Conservation (phyloP, 495 filamentous ascomycete species). For the Bacidia gigantensis region DNA sequence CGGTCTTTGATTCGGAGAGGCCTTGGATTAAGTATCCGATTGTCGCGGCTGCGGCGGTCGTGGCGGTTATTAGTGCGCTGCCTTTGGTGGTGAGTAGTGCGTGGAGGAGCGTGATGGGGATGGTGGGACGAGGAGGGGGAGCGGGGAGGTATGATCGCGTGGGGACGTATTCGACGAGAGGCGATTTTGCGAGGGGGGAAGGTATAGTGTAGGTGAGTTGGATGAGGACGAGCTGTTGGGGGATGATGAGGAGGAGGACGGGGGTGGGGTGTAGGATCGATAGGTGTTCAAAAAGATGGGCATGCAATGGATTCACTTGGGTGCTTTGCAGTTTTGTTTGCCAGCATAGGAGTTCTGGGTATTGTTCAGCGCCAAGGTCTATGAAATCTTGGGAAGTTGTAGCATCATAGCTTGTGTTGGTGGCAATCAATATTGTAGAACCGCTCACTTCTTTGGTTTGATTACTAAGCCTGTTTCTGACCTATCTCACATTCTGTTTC, state of each 20-base stretch:
- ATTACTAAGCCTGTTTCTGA: too few species aligned
- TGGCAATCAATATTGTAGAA: too few species aligned
- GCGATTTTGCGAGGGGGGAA: conserved; percentile 70
- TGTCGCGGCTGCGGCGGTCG: conserved; percentile 58
- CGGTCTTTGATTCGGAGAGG: conserved; percentile 46
- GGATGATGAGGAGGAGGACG: conserved; percentile 83
- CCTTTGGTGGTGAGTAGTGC: conserved; percentile 55
- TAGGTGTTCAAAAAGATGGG: not conserved
- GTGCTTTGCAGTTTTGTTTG: too few species aligned
- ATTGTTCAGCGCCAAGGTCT: too few species aligned
- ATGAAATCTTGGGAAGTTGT: too few species aligned
- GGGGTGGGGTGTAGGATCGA: not conserved
- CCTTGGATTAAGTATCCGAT: conserved; percentile 68
- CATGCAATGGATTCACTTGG: not conserved
- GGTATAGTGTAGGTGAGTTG: conserved; percentile 73
- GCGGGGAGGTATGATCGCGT: not conserved
- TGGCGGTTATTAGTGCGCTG: conserved; percentile 59
- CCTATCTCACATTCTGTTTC: too few species aligned
- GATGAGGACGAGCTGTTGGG: conserved; percentile 91
- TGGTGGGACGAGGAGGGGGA: not conserved
- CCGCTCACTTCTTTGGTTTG: too few species aligned
- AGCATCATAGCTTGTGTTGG: too few species aligned
- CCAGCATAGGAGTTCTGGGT: too few species aligned
- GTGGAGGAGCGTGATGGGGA: conserved; percentile 46
- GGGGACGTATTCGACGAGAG: conserved; percentile 61